phyloP scores from a whole-genome alignment of 1,284 basidiomycete species.

The Amylostereum areolatum region DNA sequence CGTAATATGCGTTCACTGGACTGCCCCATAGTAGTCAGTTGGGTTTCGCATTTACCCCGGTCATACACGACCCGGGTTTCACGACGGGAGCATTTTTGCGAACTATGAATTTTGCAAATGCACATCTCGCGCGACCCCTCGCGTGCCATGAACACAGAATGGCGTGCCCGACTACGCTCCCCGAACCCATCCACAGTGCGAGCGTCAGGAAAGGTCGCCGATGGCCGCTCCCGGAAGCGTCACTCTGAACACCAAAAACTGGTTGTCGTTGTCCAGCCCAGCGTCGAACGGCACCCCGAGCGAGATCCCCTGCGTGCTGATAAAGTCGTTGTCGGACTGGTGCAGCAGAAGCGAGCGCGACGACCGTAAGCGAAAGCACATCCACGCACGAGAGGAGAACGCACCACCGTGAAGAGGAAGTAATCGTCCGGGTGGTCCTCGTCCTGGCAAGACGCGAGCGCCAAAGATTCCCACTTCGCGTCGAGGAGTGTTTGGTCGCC shows the following conservation, averaged over 20 bases:
- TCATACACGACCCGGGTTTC: too few species aligned
- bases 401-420: slow-evolving; percentile 57
- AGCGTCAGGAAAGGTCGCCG: not conserved
- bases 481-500: slow-evolving; percentile 53
- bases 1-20: too few species aligned
- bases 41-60: too few species aligned
- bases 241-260: slow-evolving; percentile 61
- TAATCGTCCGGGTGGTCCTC: slow-evolving; percentile 51
- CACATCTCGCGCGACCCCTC: too few species aligned
- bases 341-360: not conserved
- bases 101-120: too few species aligned
- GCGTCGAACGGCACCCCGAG: slow-evolving; percentile 49
- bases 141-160: too few species aligned
- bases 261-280: slow-evolving; percentile 53
- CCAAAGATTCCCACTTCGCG: slow-evolving; percentile 65
- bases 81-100: too few species aligned
- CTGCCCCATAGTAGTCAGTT: too few species aligned
- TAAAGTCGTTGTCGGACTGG: slow-evolving; percentile 62
- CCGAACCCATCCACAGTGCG: too few species aligned
- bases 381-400: slow-evolving; percentile 14
- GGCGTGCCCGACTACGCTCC: too few species aligned
- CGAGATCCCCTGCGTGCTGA: slow-evolving; percentile 51
- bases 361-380: not conserved
- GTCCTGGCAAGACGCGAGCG: slow-evolving; percentile 51
- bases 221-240: slow-evolving; percentile 39